Percentiles rank a stretch among this genome's conserved stretches.
Evolutionary conservation across 2,329 filamentous ascomycete species (phyloP).

Genomic region (Cladophialophora yegresii): DNA sequence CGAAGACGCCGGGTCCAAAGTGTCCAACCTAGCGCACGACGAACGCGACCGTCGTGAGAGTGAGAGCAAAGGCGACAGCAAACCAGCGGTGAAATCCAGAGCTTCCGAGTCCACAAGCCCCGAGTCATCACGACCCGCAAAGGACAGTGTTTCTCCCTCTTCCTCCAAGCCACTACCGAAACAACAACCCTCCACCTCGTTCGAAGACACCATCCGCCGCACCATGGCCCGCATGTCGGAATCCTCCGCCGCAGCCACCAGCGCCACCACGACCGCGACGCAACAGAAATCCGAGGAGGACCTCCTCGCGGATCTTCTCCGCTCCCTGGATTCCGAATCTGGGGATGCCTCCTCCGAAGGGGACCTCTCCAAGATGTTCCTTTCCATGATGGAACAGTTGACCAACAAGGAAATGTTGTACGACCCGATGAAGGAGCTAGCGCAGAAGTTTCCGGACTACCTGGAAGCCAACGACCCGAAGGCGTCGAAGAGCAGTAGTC

Average conservation of each 20-base stretch:
- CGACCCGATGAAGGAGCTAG: conserved; percentile 96
- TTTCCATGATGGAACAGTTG: conserved; percentile 98
- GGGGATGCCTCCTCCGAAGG: conserved; percentile 64
- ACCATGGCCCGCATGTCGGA: conserved; percentile 97
- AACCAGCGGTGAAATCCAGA: neutral
- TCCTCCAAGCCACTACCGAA: conserved; percentile 34
- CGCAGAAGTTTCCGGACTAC: conserved; percentile 91
- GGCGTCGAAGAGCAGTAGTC: conserved; percentile 36
- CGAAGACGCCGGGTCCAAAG: conserved; percentile 33
- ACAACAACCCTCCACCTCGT: conserved; percentile 50
- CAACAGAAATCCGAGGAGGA: conserved; percentile 67
- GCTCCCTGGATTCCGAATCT: conserved; percentile 73
- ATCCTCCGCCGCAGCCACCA: conserved; percentile 70
- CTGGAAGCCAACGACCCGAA: conserved; percentile 68
- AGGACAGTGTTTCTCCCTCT: neutral
- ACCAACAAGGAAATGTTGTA: conserved; percentile 98
- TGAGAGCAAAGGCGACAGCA: conserved; percentile 22
- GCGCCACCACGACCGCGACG: conserved; percentile 66
- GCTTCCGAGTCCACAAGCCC: conserved; percentile 32
- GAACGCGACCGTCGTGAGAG: conserved; percentile 33
- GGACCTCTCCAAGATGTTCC: conserved; percentile 89
- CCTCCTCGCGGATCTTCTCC: conserved; percentile 87
- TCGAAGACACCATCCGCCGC: conserved; percentile 87
- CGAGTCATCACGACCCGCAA: conserved; percentile 31
- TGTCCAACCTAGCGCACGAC: conserved; percentile 23